Evolutionary conservation across 1,139 yeast species (phyloP).

Genomic region (Candida smagusa): DNA sequence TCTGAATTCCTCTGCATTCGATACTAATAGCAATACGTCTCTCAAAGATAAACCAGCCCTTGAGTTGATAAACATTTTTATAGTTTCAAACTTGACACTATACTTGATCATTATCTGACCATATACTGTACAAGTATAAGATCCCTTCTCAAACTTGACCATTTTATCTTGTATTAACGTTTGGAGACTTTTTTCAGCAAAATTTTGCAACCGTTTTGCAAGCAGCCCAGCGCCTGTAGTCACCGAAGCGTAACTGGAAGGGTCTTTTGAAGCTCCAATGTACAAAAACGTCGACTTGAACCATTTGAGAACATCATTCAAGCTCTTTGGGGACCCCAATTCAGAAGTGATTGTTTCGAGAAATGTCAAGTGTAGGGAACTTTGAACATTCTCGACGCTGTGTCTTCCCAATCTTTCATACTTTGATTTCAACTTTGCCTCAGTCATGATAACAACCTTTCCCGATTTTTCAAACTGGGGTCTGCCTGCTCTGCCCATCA

Average conservation of each 20-base stretch:
- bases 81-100: slow-evolving; percentile 40
- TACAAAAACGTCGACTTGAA: slow-evolving; percentile 43
- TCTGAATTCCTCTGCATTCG: slow-evolving; percentile 37
- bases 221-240: slow-evolving; percentile 1
- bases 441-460: slow-evolving; percentile 52
- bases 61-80: slow-evolving; percentile 27
- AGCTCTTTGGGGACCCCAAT: slow-evolving; percentile 26
- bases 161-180: slow-evolving; percentile 26
- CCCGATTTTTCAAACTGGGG: slow-evolving; percentile 55
- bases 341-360: slow-evolving; percentile 51
- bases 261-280: not conserved
- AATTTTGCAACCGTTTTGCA: slow-evolving; percentile 23
- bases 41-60: slow-evolving; percentile 11
- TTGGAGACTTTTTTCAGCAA: slow-evolving; percentile 26
- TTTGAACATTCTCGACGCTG: slow-evolving; percentile 41
- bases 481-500: slow-evolving; percentile 61
- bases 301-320: slow-evolving; percentile 47
- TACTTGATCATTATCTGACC: slow-evolving; percentile 48
- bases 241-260: not conserved
- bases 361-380: slow-evolving; percentile 42
- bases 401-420: slow-evolving; percentile 39
- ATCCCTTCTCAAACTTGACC: slow-evolving; percentile 11
- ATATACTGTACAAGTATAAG: slow-evolving; percentile 28
- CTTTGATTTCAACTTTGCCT: slow-evolving; percentile 24
- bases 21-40: slow-evolving; percentile 24